Conservation (phyloP, 106 monocot species). For the Iris macrosiphon region DNA sequence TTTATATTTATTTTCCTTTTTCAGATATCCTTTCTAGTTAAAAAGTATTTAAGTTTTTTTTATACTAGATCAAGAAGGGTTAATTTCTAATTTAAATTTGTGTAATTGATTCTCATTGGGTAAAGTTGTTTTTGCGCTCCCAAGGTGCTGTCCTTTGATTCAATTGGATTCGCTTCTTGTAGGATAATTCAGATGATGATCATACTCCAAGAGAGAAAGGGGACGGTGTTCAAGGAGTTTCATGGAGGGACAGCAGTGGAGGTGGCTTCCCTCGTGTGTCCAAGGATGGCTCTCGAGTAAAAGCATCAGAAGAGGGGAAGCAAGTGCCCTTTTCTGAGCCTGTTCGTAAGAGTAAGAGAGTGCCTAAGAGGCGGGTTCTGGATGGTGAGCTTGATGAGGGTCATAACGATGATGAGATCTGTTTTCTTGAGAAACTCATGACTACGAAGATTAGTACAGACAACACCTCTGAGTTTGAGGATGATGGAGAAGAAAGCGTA, state of each 20-base stretch:
- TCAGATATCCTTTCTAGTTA: too few relatives aligned
- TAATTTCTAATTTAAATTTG: too few relatives aligned
- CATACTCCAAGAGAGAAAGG: constrained; percentile 14
- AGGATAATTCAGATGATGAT: constrained; percentile 36
- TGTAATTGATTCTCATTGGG: too few relatives aligned
- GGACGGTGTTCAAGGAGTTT: constrained; percentile 7
- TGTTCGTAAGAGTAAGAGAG: constrained; percentile 51
- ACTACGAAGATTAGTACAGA: constrained; percentile 19
- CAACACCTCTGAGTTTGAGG: constrained; percentile 14
- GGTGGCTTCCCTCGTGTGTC: constrained; percentile 2
- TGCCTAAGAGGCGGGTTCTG: constrained; percentile 45
- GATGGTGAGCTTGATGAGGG: constrained; percentile 49
- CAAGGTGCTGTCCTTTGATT: too few relatives aligned
- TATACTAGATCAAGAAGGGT: too few relatives aligned
- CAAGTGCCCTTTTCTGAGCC: constrained; percentile 21
- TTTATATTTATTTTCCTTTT: too few relatives aligned
- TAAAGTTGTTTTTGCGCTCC: too few relatives aligned
- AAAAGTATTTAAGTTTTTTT: too few relatives aligned
- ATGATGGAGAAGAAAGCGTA: constrained; percentile 13
- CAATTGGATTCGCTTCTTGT: background rate
- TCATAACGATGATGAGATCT: constrained; percentile 48
- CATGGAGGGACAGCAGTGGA: constrained; percentile 21
- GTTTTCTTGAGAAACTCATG: constrained; percentile 46
- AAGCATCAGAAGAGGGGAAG: constrained; percentile 2
- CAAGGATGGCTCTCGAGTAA: constrained; percentile 1